phyloP scores from a whole-genome alignment of 164 flowering plant genomes.

The Cinnamomum micranthum region DNA sequence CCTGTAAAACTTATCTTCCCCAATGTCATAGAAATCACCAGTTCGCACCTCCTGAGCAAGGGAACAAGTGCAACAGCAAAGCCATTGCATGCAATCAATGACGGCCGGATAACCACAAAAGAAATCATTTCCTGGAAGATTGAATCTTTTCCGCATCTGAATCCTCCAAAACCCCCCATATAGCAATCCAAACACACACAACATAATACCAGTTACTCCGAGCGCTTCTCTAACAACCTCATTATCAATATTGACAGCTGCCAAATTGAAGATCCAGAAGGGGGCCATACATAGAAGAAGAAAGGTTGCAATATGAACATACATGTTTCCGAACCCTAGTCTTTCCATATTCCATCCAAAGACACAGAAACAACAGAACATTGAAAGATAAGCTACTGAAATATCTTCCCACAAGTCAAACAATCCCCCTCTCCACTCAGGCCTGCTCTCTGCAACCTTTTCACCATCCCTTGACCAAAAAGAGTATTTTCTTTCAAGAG shows the following conservation, averaged over 20 bases:
- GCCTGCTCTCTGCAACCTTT: constrained; percentile 39
- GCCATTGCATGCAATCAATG: constrained; percentile 80
- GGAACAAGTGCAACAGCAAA: constrained; percentile 91
- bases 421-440: constrained; percentile 80
- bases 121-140: constrained; percentile 53
- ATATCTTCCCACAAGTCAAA: constrained; percentile 86
- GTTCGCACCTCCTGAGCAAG: constrained; percentile 93
- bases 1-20: constrained; percentile 54
- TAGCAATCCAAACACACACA: constrained; percentile 75
- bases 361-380: constrained; percentile 86
- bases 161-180: constrained; percentile 99
- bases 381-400: constrained; percentile 66
- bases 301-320: constrained; percentile 88
- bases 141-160: constrained; percentile 85
- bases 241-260: constrained; percentile 67
- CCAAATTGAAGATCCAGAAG: constrained; percentile 79
- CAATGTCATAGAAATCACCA: constrained; percentile 66
- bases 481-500: constrained; percentile 62
- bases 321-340: constrained; percentile 95
- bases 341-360: constrained; percentile 99
- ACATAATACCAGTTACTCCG: constrained; percentile 54
- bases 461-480: constrained; percentile 54
- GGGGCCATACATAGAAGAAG: constrained; percentile 80
- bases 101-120: constrained; percentile 59
- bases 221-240: constrained; percentile 54